Evolutionary conservation across 805 yeast genomes (phyloP), one percentile per base, ranked within the genome.

Genomic region (Saccharomyces paradoxus): DNA sequence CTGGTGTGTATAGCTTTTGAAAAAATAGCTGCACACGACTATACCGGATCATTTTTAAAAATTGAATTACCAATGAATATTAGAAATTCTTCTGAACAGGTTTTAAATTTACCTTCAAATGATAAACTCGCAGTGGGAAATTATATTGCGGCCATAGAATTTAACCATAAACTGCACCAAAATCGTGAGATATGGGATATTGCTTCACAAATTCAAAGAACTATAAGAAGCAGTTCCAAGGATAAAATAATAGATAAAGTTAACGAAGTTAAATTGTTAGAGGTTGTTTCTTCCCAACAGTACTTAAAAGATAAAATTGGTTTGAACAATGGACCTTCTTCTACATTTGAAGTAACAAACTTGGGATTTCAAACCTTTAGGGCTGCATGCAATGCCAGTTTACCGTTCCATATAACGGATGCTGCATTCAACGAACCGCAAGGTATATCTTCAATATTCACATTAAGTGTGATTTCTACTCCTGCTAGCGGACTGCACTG

Each of bases 301-400:
- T 65, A 58, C 32, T 41, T 67, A 2, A 46, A 50, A 29, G 55
- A 55, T 9, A 66, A 63, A 51, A 24, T 62, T 12, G 53, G 55
- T 3, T 52, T 50, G 41, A 51, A 53, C 13, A 51, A 29, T 14
- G 59, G 62, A 2, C 68, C 69, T 5, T 55, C 55, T 26, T 55
- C 62, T 6, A 63, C 69, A 0, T 67, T 67, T 55, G 71, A 67
- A 57, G 57, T 67, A 10, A 61, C 70, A 6, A 67, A 67, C 52
- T 50, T 67, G 14, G 71, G 71, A 0, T 54, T 54, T 22, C 65
- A 63, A 30, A 31, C 56, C 3, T 67, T 66, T 48, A 49, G 46
- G 3, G 32, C 29, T 2, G 50, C 37, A n/a, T 41, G 48, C 30
- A 53, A 51, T 14, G 46, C 17, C 41, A 32, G n/a, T 37, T 17